phyloP scores from a whole-genome alignment of 1,139 yeast genomes.

The Chernovozyma aurita region DNA sequence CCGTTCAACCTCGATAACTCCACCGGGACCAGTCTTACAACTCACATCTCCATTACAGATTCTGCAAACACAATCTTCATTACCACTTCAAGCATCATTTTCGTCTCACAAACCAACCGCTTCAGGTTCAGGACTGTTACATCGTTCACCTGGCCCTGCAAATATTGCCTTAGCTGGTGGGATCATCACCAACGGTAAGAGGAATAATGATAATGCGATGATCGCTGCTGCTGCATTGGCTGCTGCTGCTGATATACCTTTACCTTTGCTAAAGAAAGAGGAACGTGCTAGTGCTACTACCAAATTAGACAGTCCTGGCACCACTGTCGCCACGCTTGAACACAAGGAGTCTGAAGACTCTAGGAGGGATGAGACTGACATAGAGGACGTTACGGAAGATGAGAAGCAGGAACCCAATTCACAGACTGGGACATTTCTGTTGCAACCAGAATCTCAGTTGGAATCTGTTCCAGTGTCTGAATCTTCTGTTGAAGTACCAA shows the following conservation, averaged over 20 bases:
- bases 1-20: background rate
- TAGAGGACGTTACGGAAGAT: constrained; percentile 1
- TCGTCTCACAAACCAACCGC: constrained; percentile 1
- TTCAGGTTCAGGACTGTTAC: constrained; percentile 5
- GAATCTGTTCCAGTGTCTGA: background rate
- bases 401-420: background rate
- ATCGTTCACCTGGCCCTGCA: constrained; percentile 44
- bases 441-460: background rate
- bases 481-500: background rate
- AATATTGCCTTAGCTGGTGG: constrained; percentile 45
- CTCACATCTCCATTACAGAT: background rate
- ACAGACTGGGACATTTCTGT: too few relatives aligned
- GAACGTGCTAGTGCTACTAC: constrained; percentile 1
- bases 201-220: constrained; percentile 46
- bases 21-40: background rate
- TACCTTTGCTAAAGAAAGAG: constrained; percentile 35
- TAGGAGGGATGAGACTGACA: background rate
- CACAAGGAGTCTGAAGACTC: background rate
- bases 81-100: background rate
- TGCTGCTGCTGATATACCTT: constrained; percentile 64
- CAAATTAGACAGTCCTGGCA: background rate
- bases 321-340: background rate
- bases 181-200: constrained; percentile 30
- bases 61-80: background rate
- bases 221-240: constrained; percentile 72